phyloP scores from a whole-genome alignment of 2,329 filamentous ascomycete species.

The Alternaria hordeiaustralica region DNA sequence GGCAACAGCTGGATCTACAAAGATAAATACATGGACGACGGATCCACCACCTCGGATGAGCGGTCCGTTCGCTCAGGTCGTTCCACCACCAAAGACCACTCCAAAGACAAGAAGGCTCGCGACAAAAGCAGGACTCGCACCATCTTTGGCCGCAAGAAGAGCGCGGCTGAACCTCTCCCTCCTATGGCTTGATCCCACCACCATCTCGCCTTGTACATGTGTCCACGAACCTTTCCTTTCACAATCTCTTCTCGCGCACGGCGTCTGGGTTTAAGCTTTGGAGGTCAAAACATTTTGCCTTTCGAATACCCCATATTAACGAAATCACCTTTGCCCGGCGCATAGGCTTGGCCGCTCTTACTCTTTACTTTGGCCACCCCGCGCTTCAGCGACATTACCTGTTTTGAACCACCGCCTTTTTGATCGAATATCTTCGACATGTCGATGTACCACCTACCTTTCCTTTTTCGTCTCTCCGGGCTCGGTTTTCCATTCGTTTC shows the following conservation, averaged over 20 bases:
- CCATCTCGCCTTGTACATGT: constrained; percentile 36
- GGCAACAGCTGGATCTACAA: constrained; percentile 99
- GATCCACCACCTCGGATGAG: constrained; percentile 43
- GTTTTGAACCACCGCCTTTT: neutral
- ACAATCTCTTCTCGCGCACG: constrained; percentile 29
- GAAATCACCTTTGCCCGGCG: constrained; percentile 35
- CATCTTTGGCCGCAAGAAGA: constrained; percentile 72
- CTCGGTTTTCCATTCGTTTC: constrained; percentile 1
- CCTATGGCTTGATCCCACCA: constrained; percentile 10
- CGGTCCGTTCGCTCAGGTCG: constrained; percentile 57
- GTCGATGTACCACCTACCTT: constrained; percentile 12
- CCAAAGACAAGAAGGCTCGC: constrained; percentile 65
- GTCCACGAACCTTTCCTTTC: constrained; percentile 40
- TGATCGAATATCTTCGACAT: constrained; percentile 14
- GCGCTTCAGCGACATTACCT: neutral
- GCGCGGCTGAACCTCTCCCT: constrained; percentile 26
- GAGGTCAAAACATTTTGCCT: constrained; percentile 13
- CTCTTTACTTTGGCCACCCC: neutral
- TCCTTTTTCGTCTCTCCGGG: neutral
- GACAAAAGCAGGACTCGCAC: constrained; percentile 78
- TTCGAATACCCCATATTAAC: constrained; percentile 19
- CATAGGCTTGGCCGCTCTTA: constrained; percentile 25
- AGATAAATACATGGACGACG: constrained; percentile 78
- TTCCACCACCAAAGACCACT: constrained; percentile 48
- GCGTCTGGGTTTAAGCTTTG: constrained; percentile 35